Base-by-base conservation (phyloP, 148 eudicot species). In the Rhododendron ovatum region DNA sequence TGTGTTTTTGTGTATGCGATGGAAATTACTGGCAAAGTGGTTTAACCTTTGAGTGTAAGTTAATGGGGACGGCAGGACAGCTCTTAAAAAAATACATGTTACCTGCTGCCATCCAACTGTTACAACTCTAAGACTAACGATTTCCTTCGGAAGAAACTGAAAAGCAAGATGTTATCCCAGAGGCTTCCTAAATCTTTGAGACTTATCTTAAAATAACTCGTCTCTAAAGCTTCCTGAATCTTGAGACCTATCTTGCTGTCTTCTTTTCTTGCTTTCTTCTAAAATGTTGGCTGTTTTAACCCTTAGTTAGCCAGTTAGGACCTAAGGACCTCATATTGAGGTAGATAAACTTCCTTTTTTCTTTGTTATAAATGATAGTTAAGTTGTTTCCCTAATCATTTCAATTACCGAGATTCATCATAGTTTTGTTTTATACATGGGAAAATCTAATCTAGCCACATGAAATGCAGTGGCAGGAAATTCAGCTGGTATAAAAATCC, bases 391-490 rank as follows among this genome's bases (percentile, higher is more conserved):
- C 33, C 14, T 65, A 65, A 65, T n/a, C 30, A 65, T 65, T 59
- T 28, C 15, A 69, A 69, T 28, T 15, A 1, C 7, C 7, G 22
- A 33, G 20, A 30, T 71, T 71, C 37, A 3, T 69, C 17, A 69
- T 69, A 30, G 39, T 30, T 30, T 1, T 4, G 39, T 30, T 71
- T 69, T 37, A 57, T 20, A 39, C 84, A 9, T 50, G 47, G 24
- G n/a, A 89, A 57, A 80, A 35, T 55, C 81, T 86, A 41, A 87
- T 48, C 14, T 9, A 39, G 74, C 78, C 69, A 82, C 88, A 26
- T 35, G 87, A 82, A 69, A 69, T 91, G 87, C 93, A 96, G 99
- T 96, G 99, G 98, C 98, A 63, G 99, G 99, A 82, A 91, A 90
- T 85, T 87, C 95, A 80, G 92, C 91, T 18, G 96, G 96, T 35